Evolutionary conservation across 1,139 yeast genomes (phyloP), one percentile per base, ranked within the genome.

Genomic region (Lodderomyces jiufengensis): DNA sequence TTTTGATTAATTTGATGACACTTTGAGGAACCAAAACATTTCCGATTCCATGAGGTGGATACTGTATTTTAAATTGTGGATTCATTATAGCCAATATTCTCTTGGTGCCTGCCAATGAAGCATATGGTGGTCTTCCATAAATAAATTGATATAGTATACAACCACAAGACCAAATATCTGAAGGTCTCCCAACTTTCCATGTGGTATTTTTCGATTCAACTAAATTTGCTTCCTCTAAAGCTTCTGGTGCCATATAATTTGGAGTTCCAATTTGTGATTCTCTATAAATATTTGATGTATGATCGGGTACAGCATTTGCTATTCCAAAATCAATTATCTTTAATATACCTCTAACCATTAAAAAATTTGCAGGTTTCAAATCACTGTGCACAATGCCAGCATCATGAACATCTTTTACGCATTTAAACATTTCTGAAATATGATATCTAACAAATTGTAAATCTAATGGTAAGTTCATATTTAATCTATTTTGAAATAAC

Each of bases 151-250:
- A 92, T 3, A 92, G 70, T 5, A 92, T 92, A 57, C 98, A 88
- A 0, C 98, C 99, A 61, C 96, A 84, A 14, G 97, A 88, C 98
- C 98, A 92, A 9, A 94, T 80, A 63, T 92, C 99, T 1, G 97
- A 84, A 0, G 98, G 96, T 51, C 80, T 84, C 2, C 98, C 97
- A 6, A 90, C 95, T 55, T 79, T 85, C 94, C 95, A 84, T 38
- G 82, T 78, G 42, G 73, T 64, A 39, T 36, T 54, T 31, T 47
- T 61, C 36, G 50, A 38, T 5, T 45, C 33, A 1, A 56, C 43
- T 39, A 62, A 67, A 41, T 58, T 70, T 37, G 78, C 76, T 55
- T 82, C 95, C 30, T 83, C 70, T 39, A 90, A 65, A 0, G 97
- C 87, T 57, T 92, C 98, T 0, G 98, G 98, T 0, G 98, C 97